Evolutionary conservation across 2,329 filamentous ascomycete species (phyloP).

Genomic region (Colletotrichum sp.): DNA sequence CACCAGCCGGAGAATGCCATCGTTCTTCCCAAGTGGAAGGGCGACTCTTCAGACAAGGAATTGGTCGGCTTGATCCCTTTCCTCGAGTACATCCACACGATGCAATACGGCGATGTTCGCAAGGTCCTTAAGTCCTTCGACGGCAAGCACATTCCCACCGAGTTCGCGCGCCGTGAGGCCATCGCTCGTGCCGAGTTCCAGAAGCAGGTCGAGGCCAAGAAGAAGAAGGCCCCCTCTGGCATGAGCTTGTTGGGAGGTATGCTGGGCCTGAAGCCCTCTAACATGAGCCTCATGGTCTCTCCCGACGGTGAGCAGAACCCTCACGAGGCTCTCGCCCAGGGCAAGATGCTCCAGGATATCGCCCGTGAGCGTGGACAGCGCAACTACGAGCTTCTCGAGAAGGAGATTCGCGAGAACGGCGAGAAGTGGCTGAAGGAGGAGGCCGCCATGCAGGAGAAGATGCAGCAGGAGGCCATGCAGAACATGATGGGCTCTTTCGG

Average conservation of each 20-base stretch:
- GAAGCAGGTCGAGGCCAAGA: conserved; percentile 75
- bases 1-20: conserved; percentile 97
- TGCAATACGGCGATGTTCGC: conserved; percentile 88
- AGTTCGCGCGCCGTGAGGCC: conserved; percentile 89
- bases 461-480: conserved; percentile 88
- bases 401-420: conserved; percentile 90
- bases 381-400: conserved; percentile 88
- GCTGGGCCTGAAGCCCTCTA: conserved; percentile 77
- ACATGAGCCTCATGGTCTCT: conserved; percentile 65
- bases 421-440: conserved; percentile 97
- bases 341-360: conserved; percentile 97
- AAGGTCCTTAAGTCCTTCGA: conserved; percentile 87
- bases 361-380: conserved; percentile 90
- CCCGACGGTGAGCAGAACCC: conserved; percentile 73
- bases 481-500: conserved; percentile 85
- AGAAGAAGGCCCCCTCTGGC: conserved; percentile 59
- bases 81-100: conserved; percentile 95
- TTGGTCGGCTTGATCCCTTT: conserved; percentile 92
- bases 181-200: conserved; percentile 85
- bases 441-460: conserved; percentile 84
- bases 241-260: conserved; percentile 73
- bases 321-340: conserved; percentile 81
- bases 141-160: conserved; percentile 84
- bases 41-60: conserved; percentile 81
- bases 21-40: conserved; percentile 87